Evolutionary conservation across 169 alveolate genomes (phyloP).

Genomic region (Eimeria falciformis): DNA sequence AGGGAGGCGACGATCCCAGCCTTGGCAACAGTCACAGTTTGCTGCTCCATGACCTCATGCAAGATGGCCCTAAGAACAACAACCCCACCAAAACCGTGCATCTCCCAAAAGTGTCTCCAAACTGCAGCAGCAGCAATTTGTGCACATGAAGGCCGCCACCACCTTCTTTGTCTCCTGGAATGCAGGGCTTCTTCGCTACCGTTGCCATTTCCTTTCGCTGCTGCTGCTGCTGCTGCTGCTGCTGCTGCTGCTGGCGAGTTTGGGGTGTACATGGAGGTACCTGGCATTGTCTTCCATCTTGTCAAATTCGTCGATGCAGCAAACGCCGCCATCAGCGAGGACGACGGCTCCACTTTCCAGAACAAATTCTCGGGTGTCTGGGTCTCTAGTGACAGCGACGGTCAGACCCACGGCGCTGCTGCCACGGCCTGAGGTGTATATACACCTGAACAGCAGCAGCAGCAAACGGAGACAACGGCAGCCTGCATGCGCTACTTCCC

Average conservation of each 20-base stretch:
- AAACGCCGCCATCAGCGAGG: constrained; percentile 95
- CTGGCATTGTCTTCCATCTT: constrained; percentile 92
- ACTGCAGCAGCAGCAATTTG: constrained; percentile 91
- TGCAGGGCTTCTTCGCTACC: too few relatives aligned
- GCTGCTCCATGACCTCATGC: constrained; percentile 97
- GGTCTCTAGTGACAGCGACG: constrained; percentile 98
- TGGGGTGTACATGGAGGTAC: too few relatives aligned
- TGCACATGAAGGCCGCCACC: neutral
- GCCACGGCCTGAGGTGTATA: constrained; percentile 98
- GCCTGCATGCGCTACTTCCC: neutral
- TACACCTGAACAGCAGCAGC: constrained; percentile 62
- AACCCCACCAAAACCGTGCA: constrained; percentile 90
- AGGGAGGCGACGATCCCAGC: constrained; percentile 91
- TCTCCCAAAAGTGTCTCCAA: constrained; percentile 97
- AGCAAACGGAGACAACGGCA: neutral
- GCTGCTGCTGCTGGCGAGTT: too few relatives aligned
- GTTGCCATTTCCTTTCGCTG: too few relatives aligned
- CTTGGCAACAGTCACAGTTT: constrained; percentile 99
- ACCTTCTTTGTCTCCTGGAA: too few relatives aligned
- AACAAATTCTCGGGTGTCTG: constrained; percentile 96
- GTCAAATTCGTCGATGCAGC: constrained; percentile 99
- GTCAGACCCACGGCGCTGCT: constrained; percentile 98
- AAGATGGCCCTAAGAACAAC: constrained; percentile 83
- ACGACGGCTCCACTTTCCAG: constrained; percentile 99
- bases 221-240: too few relatives aligned